Base-by-base conservation (phyloP, 768 basidiomycete species). In the Serendipita vermifera region DNA sequence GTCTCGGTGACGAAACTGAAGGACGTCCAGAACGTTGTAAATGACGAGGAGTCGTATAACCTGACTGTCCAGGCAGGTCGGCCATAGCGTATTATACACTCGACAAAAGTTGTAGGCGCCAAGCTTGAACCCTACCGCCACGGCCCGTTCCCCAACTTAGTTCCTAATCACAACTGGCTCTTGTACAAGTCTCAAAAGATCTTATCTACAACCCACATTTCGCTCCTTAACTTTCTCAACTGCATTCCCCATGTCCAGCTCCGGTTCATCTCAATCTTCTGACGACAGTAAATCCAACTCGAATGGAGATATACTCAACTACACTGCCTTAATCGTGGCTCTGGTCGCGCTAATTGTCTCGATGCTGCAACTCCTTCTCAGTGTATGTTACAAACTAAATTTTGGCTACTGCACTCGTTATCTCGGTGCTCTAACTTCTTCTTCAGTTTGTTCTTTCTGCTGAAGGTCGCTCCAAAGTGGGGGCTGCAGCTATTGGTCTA, bases 1-100 rank as follows among this genome's bases (percentile, higher is more conserved):
- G 57, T 35, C 55, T 38, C 4, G 48, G 51, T 15, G 58, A 59
- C 5, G 54, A 35, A 73, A 51, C 72, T 71, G 17, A 78, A 74
- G 38, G 76, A 76, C 27, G 74, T 11, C 17, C 15, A n/a, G 54
- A 40, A 33, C 54, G 54, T 36, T 55, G 54, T 17, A 17, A 35
- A 17, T 40, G 15, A 11, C 58, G 29, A 14, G 26, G 55, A 9
- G 24, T 48, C n/a, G n/a, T n/a, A n/a, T n/a, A n/a, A n/a, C n/a
- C n/a, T n/a, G n/a, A n/a, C n/a, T n/a, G n/a, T 20, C 46, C 46
- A 26, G 24, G 31, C 22, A 29, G 7, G 29, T 51, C 46, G 9
- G 46, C 17, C 46, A 51, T 51, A 15, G 46, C n/a, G 7, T 9
- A 29, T 15, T n/a, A 26, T 17, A 41, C 6, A n/a, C 15, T 17